Conservation (phyloP, 2,329 filamentous ascomycete species). For the Alternaria solani region DNA sequence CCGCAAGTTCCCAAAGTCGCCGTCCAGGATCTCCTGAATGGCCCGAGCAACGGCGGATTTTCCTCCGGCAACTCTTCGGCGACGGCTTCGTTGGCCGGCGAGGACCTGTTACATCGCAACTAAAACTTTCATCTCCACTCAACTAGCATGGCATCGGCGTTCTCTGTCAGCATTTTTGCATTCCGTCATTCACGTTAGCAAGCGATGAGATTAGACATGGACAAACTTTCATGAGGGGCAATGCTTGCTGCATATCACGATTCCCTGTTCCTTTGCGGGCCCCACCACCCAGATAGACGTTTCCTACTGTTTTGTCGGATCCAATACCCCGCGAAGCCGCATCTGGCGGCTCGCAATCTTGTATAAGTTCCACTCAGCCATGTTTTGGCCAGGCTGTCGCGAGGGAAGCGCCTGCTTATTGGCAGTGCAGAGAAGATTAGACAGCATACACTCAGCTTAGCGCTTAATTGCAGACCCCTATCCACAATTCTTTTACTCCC, state of each 20-base stretch:
- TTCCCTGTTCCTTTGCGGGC: conserved; percentile 29
- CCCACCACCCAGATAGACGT: conserved; percentile 33
- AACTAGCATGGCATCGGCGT: conserved; percentile 42
- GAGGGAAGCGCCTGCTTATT: conserved; percentile 37
- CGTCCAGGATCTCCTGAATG: conserved; percentile 82
- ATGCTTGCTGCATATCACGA: conserved; percentile 41
- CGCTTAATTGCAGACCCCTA: conserved; percentile 43
- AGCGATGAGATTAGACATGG: conserved; percentile 47
- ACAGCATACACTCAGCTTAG: conserved; percentile 41
- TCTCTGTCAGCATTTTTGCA: conserved; percentile 42
- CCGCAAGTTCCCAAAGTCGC: conserved; percentile 90
- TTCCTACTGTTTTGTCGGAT: conserved; percentile 40
- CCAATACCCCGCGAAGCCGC: conserved; percentile 48
- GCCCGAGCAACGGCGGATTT: conserved; percentile 64
- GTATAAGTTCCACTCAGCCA: conserved; percentile 43
- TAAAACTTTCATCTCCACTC: conserved; percentile 26
- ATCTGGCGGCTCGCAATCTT: conserved; percentile 40
- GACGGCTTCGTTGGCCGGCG: conserved; percentile 77
- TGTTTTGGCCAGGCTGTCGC: conserved; percentile 27
- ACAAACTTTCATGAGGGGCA: conserved; percentile 30
- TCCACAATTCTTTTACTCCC: conserved; percentile 21
- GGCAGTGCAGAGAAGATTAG: conserved; percentile 36
- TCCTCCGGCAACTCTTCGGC: conserved; percentile 80
- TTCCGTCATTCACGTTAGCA: conserved; percentile 41
- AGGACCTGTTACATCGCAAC: conserved; percentile 50